Evolutionary conservation across 2,329 filamentous ascomycete genomes (phyloP).

Genomic region (Coniochaeta ligniaria): DNA sequence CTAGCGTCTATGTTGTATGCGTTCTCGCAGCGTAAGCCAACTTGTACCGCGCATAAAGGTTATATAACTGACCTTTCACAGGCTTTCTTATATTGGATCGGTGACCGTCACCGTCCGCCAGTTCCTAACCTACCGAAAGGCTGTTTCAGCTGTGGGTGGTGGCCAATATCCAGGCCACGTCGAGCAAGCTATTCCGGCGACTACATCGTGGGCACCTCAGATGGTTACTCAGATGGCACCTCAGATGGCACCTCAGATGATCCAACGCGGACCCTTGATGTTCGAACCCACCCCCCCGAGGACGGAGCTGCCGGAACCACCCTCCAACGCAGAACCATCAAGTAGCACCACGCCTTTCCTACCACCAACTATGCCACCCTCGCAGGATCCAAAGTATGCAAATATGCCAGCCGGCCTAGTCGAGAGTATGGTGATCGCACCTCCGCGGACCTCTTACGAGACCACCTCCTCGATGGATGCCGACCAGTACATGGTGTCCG

Average conservation of each 20-base stretch:
- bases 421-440: not conserved
- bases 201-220: not conserved
- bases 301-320: not conserved
- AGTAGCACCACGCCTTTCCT: not conserved
- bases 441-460: constrained; percentile 9
- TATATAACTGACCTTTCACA: not conserved
- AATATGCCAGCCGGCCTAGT: constrained; percentile 1
- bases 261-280: not conserved
- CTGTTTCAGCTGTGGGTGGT: not conserved
- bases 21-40: constrained; percentile 11
- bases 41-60: not conserved
- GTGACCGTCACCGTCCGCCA: constrained; percentile 5
- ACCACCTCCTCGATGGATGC: constrained; percentile 12
- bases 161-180: constrained; percentile 1
- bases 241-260: not conserved
- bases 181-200: not conserved
- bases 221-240: no score
- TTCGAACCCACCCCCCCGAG: not conserved
- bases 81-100: constrained; percentile 11
- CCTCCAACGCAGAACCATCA: not conserved
- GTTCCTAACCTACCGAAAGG: not conserved
- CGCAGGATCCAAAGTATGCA: constrained; percentile 3
- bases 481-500: constrained; percentile 14
- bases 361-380: not conserved
- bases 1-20: constrained; percentile 11